phyloP scores from a whole-genome alignment of 75 land plant species.

The Ceratopteris richardii region DNA sequence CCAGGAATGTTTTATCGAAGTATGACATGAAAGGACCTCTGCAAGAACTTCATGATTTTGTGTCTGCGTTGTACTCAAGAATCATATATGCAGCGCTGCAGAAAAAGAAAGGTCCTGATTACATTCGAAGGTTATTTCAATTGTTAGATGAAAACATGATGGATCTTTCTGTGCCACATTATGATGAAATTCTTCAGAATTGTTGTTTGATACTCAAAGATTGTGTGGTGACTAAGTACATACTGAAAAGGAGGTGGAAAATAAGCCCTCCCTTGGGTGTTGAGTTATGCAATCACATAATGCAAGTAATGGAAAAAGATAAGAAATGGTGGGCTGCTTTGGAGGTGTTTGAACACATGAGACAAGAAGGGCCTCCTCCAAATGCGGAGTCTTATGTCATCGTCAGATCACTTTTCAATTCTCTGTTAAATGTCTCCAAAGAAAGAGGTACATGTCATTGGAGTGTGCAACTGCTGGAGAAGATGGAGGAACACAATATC shows the following conservation, averaged over 20 bases:
- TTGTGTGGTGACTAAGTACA: conserved; percentile 39
- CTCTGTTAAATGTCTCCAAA: conserved; percentile 50
- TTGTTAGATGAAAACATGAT: conserved; percentile 35
- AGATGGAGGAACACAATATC: conserved; percentile 69
- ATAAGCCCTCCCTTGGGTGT: conserved; percentile 31
- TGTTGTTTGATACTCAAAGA: conserved; percentile 43
- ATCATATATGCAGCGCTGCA: conserved; percentile 39
- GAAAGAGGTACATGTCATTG: conserved; percentile 68
- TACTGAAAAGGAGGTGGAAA: conserved; percentile 49
- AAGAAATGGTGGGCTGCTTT: conserved; percentile 94
- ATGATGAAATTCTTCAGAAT: conserved; percentile 52
- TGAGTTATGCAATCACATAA: conserved; percentile 68
- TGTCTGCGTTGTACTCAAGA: conserved; percentile 44
- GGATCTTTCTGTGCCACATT: conserved; percentile 16
- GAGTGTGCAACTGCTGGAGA: conserved; percentile 58
- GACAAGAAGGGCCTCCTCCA: conserved; percentile 63
- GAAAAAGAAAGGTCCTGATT: conserved; percentile 16
- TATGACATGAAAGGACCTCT: no score
- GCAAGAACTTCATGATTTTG: no score
- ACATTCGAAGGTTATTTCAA: conserved; percentile 31
- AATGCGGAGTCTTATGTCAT: conserved; percentile 53
- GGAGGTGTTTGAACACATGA: conserved; percentile 66
- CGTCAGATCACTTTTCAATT: conserved; percentile 52
- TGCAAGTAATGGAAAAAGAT: conserved; percentile 62
- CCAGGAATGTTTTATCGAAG: no score